These are phyloP conservation scores for Telopea speciosissima DNA, from an alignment of 177 flowering plant genomes.

Conservation along the genomic window DNA sequence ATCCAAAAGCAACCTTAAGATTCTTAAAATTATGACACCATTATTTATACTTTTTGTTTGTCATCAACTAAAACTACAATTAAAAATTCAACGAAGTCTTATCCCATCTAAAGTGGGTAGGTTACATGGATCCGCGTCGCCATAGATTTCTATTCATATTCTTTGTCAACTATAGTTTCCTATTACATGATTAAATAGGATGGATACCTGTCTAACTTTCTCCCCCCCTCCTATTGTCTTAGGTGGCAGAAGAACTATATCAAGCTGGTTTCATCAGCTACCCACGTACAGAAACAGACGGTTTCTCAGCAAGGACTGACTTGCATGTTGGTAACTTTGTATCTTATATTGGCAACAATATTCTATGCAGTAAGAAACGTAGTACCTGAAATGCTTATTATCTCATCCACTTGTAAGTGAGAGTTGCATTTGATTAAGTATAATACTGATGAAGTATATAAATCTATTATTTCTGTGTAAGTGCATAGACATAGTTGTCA, in stretches of 20 bases:
- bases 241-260: constrained; percentile 98
- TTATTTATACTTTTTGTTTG: too few relatives aligned
- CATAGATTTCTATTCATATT: too few relatives aligned
- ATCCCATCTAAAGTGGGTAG: too few relatives aligned
- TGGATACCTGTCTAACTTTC: neutral
- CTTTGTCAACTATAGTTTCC: neutral
- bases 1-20: too few relatives aligned
- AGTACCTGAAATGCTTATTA: neutral
- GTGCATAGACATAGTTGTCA: neutral
- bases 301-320: constrained; percentile 70
- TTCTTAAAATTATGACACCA: too few relatives aligned
- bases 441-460: too few relatives aligned
- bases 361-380: neutral
- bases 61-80: too few relatives aligned
- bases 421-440: neutral
- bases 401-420: neutral
- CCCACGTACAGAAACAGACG: constrained; percentile 97
- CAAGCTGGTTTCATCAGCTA: constrained; percentile 98
- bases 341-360: neutral
- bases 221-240: neutral
- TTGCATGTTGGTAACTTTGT: constrained; percentile 53
- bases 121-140: too few relatives aligned
- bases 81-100: neutral
- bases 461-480: neutral
- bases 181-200: neutral